Evolutionary conservation across 2,329 filamentous ascomycete genomes (phyloP).

Genomic region (Apiospora arundinis): DNA sequence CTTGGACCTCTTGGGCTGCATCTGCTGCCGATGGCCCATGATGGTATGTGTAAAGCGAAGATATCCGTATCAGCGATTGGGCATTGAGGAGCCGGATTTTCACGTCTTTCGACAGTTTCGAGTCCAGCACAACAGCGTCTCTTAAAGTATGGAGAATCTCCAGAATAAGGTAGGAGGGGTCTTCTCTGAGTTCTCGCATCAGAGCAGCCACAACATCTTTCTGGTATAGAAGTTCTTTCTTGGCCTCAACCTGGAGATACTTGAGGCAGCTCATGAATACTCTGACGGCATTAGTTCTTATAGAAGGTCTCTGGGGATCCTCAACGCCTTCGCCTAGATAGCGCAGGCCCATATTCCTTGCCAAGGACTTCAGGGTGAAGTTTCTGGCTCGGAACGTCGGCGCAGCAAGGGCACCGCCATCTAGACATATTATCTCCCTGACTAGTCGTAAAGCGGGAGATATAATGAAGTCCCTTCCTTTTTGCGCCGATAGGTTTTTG

Average conservation of each 20-base stretch:
- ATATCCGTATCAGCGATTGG: conserved; percentile 73
- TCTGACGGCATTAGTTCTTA: conserved; percentile 81
- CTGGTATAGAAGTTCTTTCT: conserved; percentile 83
- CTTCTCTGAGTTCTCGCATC: conserved; percentile 78
- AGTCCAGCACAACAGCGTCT: conserved; percentile 75
- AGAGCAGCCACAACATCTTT: conserved; percentile 72
- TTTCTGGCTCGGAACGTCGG: conserved; percentile 79
- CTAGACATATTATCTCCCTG: conserved; percentile 83
- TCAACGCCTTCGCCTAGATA: conserved; percentile 64
- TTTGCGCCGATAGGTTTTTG: conserved; percentile 78
- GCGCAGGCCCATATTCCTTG: conserved; percentile 79
- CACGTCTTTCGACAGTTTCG: conserved; percentile 71
- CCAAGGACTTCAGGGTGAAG: conserved; percentile 79
- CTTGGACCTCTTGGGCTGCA: conserved; percentile 57
- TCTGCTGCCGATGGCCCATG: conserved; percentile 49
- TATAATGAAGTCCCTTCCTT: conserved; percentile 85
- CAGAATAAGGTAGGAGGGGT: conserved; percentile 75
- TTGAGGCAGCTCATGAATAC: conserved; percentile 82
- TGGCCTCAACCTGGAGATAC: conserved; percentile 77
- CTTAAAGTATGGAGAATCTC: conserved; percentile 78
- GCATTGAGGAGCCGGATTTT: conserved; percentile 81
- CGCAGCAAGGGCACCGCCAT: conserved; percentile 81
- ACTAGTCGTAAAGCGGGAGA: conserved; percentile 87
- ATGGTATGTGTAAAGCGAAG: conserved; percentile 71
- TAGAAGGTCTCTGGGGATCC: conserved; percentile 73